phyloP scores from a whole-genome alignment of 139 green algal genomes.

The Micractinium sp. region DNA sequence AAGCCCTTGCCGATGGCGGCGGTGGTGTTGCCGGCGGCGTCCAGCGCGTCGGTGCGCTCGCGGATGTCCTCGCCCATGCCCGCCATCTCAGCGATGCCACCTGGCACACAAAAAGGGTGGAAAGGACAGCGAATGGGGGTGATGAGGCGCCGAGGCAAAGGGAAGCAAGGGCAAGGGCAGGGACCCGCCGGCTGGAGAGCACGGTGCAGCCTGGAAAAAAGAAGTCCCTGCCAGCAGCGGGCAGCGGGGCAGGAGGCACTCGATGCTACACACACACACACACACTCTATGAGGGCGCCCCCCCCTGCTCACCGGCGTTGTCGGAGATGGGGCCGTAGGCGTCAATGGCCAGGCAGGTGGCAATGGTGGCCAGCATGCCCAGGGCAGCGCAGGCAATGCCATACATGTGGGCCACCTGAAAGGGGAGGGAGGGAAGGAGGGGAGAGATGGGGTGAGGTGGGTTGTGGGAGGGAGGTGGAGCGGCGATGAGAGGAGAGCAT shows the following conservation, averaged over 20 bases:
- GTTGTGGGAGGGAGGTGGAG: too few species aligned
- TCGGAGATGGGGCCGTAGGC: slow-evolving; percentile 97
- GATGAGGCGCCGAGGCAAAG: neutral
- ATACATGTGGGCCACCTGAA: slow-evolving; percentile 77
- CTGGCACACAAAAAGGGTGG: slow-evolving; percentile 45
- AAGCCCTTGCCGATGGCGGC: slow-evolving; percentile 99
- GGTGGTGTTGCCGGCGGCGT: slow-evolving; percentile 98
- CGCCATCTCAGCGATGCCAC: slow-evolving; percentile 98
- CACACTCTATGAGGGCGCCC: neutral
- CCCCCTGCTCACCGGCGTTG: slow-evolving; percentile 70
- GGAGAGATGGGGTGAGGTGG: neutral
- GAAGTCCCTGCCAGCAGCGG: too few species aligned
- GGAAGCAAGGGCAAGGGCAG: too few species aligned
- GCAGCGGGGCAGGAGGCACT: too few species aligned
- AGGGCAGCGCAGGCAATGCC: slow-evolving; percentile 96
- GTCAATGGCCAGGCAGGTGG: slow-evolving; percentile 95
- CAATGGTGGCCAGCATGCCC: slow-evolving; percentile 95
- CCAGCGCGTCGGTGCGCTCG: slow-evolving; percentile 96
- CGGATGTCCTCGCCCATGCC: slow-evolving; percentile 98
- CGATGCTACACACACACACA: too few species aligned
- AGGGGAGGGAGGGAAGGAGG: neutral
- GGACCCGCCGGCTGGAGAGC: too few species aligned
- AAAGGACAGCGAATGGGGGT: slow-evolving; percentile 74
- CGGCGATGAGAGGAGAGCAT: too few species aligned
- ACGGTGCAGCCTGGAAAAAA: too few species aligned